A percentile compares a stretch with the other conserved stretches of the same genome.
These are phyloP conservation scores for maize (Zea mays) DNA, from an alignment of 176 grass and related monocot genomes.

Conservation along the genomic window DNA sequence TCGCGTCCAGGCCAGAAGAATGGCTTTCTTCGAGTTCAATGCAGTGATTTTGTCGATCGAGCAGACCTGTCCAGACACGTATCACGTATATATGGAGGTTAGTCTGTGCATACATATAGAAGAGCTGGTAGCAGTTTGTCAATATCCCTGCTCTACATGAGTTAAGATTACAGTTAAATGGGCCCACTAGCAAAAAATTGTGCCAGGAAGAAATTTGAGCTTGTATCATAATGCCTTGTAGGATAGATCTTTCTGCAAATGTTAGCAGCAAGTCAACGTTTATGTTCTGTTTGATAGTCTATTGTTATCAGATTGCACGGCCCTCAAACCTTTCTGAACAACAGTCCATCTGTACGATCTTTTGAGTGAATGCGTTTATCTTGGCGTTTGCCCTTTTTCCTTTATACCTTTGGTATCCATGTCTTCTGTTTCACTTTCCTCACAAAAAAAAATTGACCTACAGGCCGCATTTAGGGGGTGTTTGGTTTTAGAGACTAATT, in stretches of 20 bases:
- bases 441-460: no score
- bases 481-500: no score
- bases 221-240: slow-evolving; percentile 44
- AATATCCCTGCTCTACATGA: slow-evolving; percentile 35
- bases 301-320: not conserved
- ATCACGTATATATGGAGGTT: slow-evolving; percentile 37
- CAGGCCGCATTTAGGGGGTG: no score
- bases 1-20: slow-evolving; percentile 50
- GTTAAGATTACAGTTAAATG: slow-evolving; percentile 27
- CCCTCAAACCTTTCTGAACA: not conserved
- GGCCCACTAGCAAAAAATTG: slow-evolving; percentile 19
- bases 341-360: not conserved
- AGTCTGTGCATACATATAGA: slow-evolving; percentile 53
- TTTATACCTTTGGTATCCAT: no score
- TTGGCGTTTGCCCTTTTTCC: not conserved
- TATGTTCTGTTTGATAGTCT: slow-evolving; percentile 10
- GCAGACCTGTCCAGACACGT: slow-evolving; percentile 21
- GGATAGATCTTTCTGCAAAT: slow-evolving; percentile 28
- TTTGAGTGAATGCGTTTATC: not conserved
- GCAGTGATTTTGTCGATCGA: slow-evolving; percentile 8
- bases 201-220: slow-evolving; percentile 45
- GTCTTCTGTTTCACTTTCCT: no score
- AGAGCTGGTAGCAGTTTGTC: slow-evolving; percentile 49
- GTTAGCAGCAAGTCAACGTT: slow-evolving; percentile 4
- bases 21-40: slow-evolving; percentile 8